phyloP scores from a whole-genome alignment of 2,329 filamentous ascomycete species.

The Botrytis fragariae region DNA sequence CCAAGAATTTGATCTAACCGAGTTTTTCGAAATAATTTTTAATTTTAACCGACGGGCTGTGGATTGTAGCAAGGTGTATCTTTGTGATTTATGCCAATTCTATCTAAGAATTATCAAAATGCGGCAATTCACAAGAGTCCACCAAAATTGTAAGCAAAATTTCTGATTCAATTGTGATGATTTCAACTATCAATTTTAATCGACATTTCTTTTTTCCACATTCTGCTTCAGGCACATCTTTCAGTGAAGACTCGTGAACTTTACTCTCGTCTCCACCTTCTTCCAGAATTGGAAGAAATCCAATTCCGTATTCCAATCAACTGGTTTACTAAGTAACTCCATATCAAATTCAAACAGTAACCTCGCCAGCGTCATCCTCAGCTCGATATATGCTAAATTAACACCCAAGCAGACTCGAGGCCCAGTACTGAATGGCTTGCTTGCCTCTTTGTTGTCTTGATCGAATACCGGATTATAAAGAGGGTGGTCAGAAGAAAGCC shows the following conservation, averaged over 20 bases:
- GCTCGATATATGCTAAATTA: slow-evolving; percentile 9
- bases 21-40: too few relatives aligned
- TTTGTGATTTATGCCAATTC: background rate
- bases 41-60: background rate
- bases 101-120: background rate
- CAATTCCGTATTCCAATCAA: slow-evolving; percentile 3
- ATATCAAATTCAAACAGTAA: slow-evolving; percentile 6
- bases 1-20: too few relatives aligned
- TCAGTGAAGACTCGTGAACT: slow-evolving; percentile 10
- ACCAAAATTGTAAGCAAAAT: background rate
- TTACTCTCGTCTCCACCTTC: slow-evolving; percentile 5
- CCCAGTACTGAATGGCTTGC: background rate
- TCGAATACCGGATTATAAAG: background rate
- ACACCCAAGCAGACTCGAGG: slow-evolving; percentile 7
- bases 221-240: background rate
- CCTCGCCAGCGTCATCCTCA: background rate
- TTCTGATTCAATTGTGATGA: background rate
- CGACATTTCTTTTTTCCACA: background rate
- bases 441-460: background rate
- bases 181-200: background rate
- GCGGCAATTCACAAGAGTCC: background rate
- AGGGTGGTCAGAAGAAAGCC: background rate
- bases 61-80: background rate
- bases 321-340: background rate
- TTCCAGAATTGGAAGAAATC: slow-evolving; percentile 7